Base-by-base conservation (phyloP, 352 stramenopile genomes). In the Globisporangium yorkense region DNA sequence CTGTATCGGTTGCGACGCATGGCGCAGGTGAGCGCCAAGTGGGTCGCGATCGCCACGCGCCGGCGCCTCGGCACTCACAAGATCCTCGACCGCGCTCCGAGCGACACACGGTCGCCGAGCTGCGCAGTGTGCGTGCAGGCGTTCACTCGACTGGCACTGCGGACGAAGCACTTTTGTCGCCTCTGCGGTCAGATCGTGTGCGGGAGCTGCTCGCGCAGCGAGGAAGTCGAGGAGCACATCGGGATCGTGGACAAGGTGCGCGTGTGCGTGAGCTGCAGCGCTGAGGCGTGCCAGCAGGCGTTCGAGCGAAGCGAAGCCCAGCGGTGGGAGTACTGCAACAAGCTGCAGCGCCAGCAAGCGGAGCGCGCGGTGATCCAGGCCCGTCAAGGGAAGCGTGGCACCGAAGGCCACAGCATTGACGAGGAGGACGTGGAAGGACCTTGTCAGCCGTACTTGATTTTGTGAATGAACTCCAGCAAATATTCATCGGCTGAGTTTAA, bases 221-320 rank as follows among this genome's bases (percentile, higher is more conserved):
- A 80, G 40, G 73, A 80, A 40, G 54, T 79, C 4, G 73, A 82
- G 50, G 68, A 58, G 3, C 73, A 61, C 31, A 68, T 80, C 24
- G 71, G 71, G 21, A 58, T 78, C 9, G 63, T 76, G 31, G 68
- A 77, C 47, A 70, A 66, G 16, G 51, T 63, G 0, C 70, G 71
- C 16, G 59, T 82, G 21, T 82, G 73, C 68, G 63, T 62, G 50
- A 63, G 73, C 57, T 82, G 73, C 59, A 61, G 73, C 29, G 63
- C 64, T 10, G 40, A 59, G n/a, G 64, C 68, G 18, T 60, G 65
- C 27, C 57, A 61, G 39, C 61, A 75, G 33, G 71, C 62, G 16
- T 82, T 80, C 16, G 56, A 56, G 39, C 56, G 46, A 16, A 20
- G 41, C 35, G 24, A 43, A 10, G 13, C 45, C 12, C 16, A 21